phyloP scores from a whole-genome alignment of 2,329 filamentous ascomycete genomes.

The Aspergillus fischeri region DNA sequence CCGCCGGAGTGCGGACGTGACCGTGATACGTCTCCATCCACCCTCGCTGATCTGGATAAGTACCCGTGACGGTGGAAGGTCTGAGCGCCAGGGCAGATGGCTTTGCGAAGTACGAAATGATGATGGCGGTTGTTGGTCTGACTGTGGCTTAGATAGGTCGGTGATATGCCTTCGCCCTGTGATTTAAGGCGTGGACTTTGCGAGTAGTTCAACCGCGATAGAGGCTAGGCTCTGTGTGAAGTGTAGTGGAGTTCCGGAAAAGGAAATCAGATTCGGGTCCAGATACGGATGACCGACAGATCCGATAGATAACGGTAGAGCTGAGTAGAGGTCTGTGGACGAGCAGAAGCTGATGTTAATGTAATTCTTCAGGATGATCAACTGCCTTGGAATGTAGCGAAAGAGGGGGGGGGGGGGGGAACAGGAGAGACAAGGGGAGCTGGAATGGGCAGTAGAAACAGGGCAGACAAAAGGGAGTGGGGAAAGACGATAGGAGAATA shows the following conservation, averaged over 20 bases:
- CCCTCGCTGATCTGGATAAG: constrained; percentile 20
- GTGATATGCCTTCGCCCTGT: not conserved
- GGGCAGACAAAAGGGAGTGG: constrained; percentile 9
- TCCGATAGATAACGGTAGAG: not conserved
- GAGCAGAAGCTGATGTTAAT: constrained; percentile 7
- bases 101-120: constrained; percentile 10
- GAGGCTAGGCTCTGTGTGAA: not conserved
- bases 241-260: constrained; percentile 7
- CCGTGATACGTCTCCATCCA: constrained; percentile 95
- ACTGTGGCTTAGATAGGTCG: not conserved
- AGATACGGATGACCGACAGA: not conserved
- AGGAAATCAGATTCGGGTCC: constrained; percentile 2
- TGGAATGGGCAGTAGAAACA: constrained; percentile 8
- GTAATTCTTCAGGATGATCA: constrained; percentile 14
- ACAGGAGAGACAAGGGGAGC: constrained; percentile 2
- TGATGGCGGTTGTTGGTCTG: not conserved
- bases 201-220: not conserved
- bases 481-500: constrained; percentile 13
- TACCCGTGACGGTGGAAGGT: constrained; percentile 14
- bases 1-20: constrained; percentile 87
- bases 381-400: constrained; percentile 11
- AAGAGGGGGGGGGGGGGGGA: constrained; percentile 5
- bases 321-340: not conserved
- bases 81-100: constrained; percentile 17
- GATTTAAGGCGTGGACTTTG: not conserved